Conservation (phyloP, 306 rosid genomes). For the Dicorynia guianensis region DNA sequence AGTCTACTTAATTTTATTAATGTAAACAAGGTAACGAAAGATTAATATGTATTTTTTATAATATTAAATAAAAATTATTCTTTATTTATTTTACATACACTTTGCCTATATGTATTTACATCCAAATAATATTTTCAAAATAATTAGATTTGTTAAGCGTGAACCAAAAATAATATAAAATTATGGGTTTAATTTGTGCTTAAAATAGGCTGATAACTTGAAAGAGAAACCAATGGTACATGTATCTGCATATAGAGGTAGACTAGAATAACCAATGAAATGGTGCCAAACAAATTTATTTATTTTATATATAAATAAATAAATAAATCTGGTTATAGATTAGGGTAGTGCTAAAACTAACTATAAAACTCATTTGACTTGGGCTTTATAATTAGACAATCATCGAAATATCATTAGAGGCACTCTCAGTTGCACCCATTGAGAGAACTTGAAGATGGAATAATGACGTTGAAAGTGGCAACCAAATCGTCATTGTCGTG, state of each 20-base stretch:
- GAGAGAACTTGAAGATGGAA: constrained; percentile 30
- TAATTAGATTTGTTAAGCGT: too few relatives aligned
- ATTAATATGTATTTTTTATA: too few relatives aligned
- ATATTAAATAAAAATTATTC: too few relatives aligned
- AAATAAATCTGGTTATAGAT: neutral
- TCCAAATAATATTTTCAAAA: too few relatives aligned
- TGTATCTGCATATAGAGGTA: constrained; percentile 6
- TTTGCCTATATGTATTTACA: too few relatives aligned
- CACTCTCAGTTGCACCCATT: constrained; percentile 44
- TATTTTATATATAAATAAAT: neutral
- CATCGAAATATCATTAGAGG: constrained; percentile 36
- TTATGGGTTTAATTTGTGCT: neutral
- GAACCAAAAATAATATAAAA: too few relatives aligned
- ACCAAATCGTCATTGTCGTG: constrained; percentile 9
- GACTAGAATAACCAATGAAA: constrained; percentile 18
- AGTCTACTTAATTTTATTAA: constrained; percentile 91
- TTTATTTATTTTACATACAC: too few relatives aligned
- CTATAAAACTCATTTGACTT: constrained; percentile 38
- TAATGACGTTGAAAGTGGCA: constrained; percentile 26
- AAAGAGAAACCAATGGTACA: constrained; percentile 9
- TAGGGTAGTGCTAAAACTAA: constrained; percentile 30
- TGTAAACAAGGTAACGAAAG: too few relatives aligned
- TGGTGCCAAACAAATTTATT: neutral
- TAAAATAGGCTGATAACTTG: constrained; percentile 6
- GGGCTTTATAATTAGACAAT: constrained; percentile 22